Evolutionary conservation across 768 basidiomycete genomes (phyloP).

Genomic region (Hemileccinum impolitum): DNA sequence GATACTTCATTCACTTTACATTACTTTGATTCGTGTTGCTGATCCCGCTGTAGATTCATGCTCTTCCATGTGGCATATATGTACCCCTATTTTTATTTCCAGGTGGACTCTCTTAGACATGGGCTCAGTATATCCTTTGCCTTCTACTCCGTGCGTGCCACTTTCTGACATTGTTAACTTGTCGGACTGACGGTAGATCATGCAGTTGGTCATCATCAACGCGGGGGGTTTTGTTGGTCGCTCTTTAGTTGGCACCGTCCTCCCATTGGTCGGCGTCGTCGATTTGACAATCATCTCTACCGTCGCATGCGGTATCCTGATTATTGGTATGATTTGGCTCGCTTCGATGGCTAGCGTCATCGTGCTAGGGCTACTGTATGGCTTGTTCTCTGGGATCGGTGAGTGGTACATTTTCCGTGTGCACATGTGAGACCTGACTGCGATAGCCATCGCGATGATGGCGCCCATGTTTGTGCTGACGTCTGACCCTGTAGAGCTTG

Average conservation of each 20-base stretch:
- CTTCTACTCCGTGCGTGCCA: slow-evolving; percentile 47
- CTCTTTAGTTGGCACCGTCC: slow-evolving; percentile 39
- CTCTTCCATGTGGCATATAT: slow-evolving; percentile 39
- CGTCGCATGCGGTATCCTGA: slow-evolving; percentile 23
- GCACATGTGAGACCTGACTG: background rate
- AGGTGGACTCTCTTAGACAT: slow-evolving; percentile 50
- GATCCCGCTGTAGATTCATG: slow-evolving; percentile 16
- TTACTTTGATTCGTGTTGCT: background rate
- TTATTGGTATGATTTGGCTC: slow-evolving; percentile 41
- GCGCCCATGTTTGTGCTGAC: slow-evolving; percentile 45
- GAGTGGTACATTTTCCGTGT: too few species aligned
- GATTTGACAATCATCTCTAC: slow-evolving; percentile 40
- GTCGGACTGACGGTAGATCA: background rate
- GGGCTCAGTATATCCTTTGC: slow-evolving; percentile 44
- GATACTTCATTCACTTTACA: background rate
- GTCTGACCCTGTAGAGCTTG: slow-evolving; percentile 47
- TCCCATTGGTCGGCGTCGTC: slow-evolving; percentile 40
- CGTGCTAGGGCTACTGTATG: slow-evolving; percentile 39
- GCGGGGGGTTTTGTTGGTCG: slow-evolving; percentile 48
- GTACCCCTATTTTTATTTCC: slow-evolving; percentile 57
- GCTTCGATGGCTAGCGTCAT: slow-evolving; percentile 33
- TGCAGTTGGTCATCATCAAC: slow-evolving; percentile 52
- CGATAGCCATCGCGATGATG: slow-evolving; percentile 36
- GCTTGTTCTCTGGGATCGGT: slow-evolving; percentile 33
- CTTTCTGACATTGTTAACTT: background rate